A percentile compares a stretch with the other conserved stretches of the same genome.
These are phyloP conservation scores for Sanguinoderma infundibulare DNA, from an alignment of 1,284 basidiomycete genomes.

Conservation along the genomic window DNA sequence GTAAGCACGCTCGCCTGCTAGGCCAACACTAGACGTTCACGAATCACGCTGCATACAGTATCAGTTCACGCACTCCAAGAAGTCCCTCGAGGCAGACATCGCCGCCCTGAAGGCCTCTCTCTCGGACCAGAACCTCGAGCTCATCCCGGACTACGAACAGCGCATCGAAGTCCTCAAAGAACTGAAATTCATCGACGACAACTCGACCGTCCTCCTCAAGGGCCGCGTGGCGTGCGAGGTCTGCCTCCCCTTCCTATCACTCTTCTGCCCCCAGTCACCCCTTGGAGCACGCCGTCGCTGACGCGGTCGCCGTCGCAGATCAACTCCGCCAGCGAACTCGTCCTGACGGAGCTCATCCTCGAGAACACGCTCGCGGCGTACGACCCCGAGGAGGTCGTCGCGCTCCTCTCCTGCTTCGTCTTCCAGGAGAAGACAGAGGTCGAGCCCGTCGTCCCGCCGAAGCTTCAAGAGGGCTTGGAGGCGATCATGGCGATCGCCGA, in stretches of 20 bases:
- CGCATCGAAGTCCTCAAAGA: slow-evolving; percentile 91
- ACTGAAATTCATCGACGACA: slow-evolving; percentile 91
- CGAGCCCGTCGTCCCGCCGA: slow-evolving; percentile 80
- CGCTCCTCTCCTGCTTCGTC: slow-evolving; percentile 93
- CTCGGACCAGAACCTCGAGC: slow-evolving; percentile 96
- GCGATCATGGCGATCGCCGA: slow-evolving; percentile 86
- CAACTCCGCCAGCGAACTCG: slow-evolving; percentile 95
- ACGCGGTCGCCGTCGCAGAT: slow-evolving; percentile 66
- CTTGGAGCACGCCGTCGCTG: background rate
- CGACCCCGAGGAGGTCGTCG: slow-evolving; percentile 97
- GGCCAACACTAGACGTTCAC: background rate
- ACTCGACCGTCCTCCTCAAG: slow-evolving; percentile 94
- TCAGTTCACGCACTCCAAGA: slow-evolving; percentile 67
- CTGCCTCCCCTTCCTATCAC: slow-evolving; percentile 12
- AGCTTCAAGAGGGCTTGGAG: slow-evolving; percentile 80
- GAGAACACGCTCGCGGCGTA: slow-evolving; percentile 93
- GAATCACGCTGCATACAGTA: slow-evolving; percentile 7
- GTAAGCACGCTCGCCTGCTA: slow-evolving; percentile 44
- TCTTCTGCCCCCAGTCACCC: background rate
- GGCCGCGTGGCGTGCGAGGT: slow-evolving; percentile 98
- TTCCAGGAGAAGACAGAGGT: slow-evolving; percentile 97
- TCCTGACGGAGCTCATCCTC: slow-evolving; percentile 95
- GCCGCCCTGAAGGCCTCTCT: slow-evolving; percentile 78
- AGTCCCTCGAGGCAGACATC: slow-evolving; percentile 75
- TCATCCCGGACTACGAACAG: slow-evolving; percentile 97